Conservation (phyloP, 2,329 filamentous ascomycete species). For the Alternaria triticina region DNA sequence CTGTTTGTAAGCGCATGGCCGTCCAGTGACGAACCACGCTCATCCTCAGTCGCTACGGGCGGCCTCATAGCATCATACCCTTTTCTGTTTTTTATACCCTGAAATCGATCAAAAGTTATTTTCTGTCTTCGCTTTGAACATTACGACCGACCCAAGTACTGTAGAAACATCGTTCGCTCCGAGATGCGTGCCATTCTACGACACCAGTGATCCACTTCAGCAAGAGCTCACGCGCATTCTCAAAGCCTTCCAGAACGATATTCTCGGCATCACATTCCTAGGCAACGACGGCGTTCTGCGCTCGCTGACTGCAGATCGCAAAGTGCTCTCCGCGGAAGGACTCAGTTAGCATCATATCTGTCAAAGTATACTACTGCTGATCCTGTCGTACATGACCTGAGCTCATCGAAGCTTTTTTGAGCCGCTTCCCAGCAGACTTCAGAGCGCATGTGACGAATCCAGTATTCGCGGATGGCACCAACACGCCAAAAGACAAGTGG, state of each 20-base stretch:
- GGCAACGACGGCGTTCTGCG: constrained; percentile 13
- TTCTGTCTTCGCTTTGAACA: not conserved
- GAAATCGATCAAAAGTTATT: not conserved
- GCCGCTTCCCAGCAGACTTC: not conserved
- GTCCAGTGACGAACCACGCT: not conserved
- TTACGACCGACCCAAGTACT: not conserved
- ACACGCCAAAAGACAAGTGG: constrained; percentile 10
- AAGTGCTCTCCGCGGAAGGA: constrained; percentile 4
- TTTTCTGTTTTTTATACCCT: not conserved
- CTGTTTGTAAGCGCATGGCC: not conserved
- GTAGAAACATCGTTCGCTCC: not conserved
- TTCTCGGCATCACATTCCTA: constrained; percentile 6
- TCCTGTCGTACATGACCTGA: not conserved
- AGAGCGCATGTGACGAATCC: not conserved
- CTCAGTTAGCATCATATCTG: not conserved
- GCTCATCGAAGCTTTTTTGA: not conserved
- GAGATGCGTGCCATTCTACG: not conserved
- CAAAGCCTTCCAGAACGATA: constrained; percentile 2
- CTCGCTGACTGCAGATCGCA: constrained; percentile 9
- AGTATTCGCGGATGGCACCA: not conserved
- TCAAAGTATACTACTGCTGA: not conserved
- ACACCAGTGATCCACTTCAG: constrained; percentile 7
- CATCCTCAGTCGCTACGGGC: not conserved
- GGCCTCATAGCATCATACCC: not conserved
- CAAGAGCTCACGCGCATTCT: constrained; percentile 5